Conservation (phyloP, 2,329 filamentous ascomycete genomes). For the Colletotrichum sp. region DNA sequence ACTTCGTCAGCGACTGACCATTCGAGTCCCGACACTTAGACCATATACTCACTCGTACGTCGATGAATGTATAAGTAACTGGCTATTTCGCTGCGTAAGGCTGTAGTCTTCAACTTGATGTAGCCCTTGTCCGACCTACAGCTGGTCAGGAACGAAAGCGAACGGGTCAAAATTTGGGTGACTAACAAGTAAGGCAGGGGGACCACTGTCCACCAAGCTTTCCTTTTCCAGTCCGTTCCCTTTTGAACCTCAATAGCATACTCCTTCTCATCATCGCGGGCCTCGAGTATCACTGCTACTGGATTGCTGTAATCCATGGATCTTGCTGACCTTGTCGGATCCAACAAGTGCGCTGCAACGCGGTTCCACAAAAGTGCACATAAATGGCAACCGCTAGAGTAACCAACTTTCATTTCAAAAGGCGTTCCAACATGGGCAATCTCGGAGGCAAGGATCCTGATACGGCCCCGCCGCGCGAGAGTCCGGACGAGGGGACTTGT, state of each 20-base stretch:
- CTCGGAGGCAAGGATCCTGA: neutral
- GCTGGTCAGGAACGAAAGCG: neutral
- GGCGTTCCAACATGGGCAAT: neutral
- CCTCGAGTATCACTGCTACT: neutral
- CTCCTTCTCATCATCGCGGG: neutral
- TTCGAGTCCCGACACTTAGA: accelerated
- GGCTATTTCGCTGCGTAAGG: neutral
- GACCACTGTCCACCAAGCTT: neutral
- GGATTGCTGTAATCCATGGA: neutral
- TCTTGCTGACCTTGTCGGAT: neutral
- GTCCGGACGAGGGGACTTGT: neutral
- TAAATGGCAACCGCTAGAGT: neutral
- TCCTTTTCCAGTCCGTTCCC: neutral
- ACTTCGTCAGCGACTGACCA: neutral
- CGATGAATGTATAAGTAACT: neutral
- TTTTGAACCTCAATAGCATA: neutral
- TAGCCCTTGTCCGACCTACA: neutral
- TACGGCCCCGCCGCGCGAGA: neutral
- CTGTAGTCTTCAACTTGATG: neutral
- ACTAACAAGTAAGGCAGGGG: neutral
- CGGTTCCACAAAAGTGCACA: neutral
- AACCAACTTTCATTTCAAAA: neutral
- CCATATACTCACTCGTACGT: neutral
- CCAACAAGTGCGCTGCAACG: neutral
- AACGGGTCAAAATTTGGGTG: neutral